Conservation (phyloP, 2,329 filamentous ascomycete species). For the Acephala macrosclerotiorum region DNA sequence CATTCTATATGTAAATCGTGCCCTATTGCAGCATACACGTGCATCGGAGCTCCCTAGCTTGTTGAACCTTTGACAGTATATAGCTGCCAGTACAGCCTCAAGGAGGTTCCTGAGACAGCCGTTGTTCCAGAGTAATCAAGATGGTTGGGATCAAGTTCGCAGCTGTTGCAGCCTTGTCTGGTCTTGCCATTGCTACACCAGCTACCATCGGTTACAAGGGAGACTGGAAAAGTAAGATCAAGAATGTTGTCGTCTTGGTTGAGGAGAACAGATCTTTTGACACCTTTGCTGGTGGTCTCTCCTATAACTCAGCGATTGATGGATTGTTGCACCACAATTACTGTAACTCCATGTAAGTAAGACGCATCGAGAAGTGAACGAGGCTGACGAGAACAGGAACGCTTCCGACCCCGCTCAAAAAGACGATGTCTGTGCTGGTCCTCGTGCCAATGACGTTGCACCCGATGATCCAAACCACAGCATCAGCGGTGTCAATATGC, state of each 20-base stretch:
- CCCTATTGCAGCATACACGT: conserved; percentile 18
- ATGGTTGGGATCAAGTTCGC: conserved; percentile 20
- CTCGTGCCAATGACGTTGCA: conserved; percentile 48
- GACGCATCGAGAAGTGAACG: neutral
- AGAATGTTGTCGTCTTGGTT: conserved; percentile 56
- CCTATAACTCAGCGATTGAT: conserved; percentile 47
- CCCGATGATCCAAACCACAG: conserved; percentile 53
- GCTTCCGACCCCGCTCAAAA: conserved; percentile 37
- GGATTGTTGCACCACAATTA: conserved; percentile 46
- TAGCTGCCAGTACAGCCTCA: neutral
- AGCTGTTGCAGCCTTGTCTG: conserved; percentile 26
- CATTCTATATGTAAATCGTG: conserved; percentile 12
- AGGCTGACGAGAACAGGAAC: conserved; percentile 34
- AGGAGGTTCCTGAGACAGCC: conserved; percentile 1
- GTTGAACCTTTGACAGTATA: conserved; percentile 12
- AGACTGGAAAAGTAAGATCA: conserved; percentile 49
- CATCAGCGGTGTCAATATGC: conserved; percentile 51
- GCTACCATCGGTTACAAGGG: conserved; percentile 27
- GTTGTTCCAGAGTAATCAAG: conserved; percentile 3
- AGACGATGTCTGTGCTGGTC: conserved; percentile 47
- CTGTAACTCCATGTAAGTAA: conserved; percentile 49
- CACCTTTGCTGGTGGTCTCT: conserved; percentile 50
- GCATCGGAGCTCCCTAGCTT: conserved; percentile 4
- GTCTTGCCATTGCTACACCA: conserved; percentile 33
- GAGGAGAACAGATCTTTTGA: conserved; percentile 51